Percentiles rank a stretch among this genome's conserved stretches.
Conservation (phyloP, 1,284 basidiomycete species). For the Cryptococcus floricola region DNA sequence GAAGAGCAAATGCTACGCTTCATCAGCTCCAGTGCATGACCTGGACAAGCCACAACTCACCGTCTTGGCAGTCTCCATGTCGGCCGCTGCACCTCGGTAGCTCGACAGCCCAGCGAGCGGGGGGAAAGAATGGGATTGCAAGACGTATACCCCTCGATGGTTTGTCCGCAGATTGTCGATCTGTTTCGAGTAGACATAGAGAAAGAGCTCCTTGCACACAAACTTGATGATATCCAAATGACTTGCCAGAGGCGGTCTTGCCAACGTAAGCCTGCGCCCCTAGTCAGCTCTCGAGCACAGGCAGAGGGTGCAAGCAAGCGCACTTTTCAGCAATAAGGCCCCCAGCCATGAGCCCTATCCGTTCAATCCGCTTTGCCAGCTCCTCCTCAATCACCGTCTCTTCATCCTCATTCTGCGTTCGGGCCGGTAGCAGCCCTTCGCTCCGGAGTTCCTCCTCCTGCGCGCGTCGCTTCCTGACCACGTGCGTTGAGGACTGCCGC, state of each 20-base stretch:
- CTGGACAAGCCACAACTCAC: constrained; percentile 52
- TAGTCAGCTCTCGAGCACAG: not conserved
- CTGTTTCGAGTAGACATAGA: constrained; percentile 61
- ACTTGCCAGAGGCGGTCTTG: constrained; percentile 69
- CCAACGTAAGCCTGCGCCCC: constrained; percentile 62
- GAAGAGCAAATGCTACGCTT: constrained; percentile 67
- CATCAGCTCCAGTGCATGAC: not conserved
- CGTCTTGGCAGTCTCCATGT: constrained; percentile 65
- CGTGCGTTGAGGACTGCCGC: constrained; percentile 65
- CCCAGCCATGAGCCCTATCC: constrained; percentile 81
- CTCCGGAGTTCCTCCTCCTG: constrained; percentile 37
- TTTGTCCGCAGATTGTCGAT: constrained; percentile 94
- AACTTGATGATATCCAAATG: constrained; percentile 91
- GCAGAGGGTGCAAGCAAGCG: constrained; percentile 20
- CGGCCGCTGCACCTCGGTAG: constrained; percentile 63
- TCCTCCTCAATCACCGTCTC: constrained; percentile 62
- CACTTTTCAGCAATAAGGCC: constrained; percentile 80
- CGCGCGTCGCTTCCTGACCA: constrained; percentile 56
- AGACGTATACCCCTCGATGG: constrained; percentile 86
- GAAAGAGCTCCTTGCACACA: constrained; percentile 82
- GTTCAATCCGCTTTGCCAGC: constrained; percentile 65
- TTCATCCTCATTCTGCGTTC: constrained; percentile 19
- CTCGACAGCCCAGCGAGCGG: constrained; percentile 74
- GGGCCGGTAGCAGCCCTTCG: constrained; percentile 43
- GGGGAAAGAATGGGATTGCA: constrained; percentile 86